Conservation (phyloP, 805 yeast species). For the Candida stauntonica region DNA sequence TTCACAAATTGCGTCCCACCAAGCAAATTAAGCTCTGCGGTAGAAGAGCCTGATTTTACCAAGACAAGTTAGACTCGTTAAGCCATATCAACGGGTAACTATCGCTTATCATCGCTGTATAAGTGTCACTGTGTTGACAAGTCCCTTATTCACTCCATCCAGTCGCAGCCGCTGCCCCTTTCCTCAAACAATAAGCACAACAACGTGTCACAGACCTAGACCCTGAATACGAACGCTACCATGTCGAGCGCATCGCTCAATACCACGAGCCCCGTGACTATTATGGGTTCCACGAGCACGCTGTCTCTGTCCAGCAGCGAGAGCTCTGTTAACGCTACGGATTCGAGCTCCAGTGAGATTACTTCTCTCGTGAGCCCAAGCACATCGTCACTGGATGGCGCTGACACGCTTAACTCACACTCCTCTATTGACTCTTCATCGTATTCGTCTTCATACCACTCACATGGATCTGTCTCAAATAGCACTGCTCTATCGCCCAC, state of each 20-base stretch:
- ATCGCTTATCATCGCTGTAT: too few relatives aligned
- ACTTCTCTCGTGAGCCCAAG: slow-evolving; percentile 4
- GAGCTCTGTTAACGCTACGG: not conserved
- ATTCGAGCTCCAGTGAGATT: not conserved
- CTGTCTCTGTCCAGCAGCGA: not conserved
- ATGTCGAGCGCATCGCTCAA: not conserved
- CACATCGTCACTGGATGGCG: not conserved
- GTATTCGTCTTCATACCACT: not conserved
- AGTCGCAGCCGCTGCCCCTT: too few relatives aligned
- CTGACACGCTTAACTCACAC: not conserved
- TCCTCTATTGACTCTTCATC: too few relatives aligned
- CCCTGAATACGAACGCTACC: not conserved
- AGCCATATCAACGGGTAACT: too few relatives aligned
- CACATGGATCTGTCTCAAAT: not conserved
- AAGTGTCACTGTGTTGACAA: too few relatives aligned
- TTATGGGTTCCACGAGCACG: slow-evolving; percentile 15
- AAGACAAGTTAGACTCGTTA: too few relatives aligned
- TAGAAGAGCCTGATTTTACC: too few relatives aligned
- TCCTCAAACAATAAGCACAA: too few relatives aligned
- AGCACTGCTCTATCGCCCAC: not conserved
- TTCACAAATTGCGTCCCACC: too few relatives aligned
- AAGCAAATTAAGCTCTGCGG: too few relatives aligned
- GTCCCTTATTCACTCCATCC: too few relatives aligned
- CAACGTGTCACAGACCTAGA: too few relatives aligned
- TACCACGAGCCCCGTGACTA: slow-evolving; percentile 6